phyloP scores from a whole-genome alignment of 176 grass and related monocot species.

The Tillandsia leiboldiana region DNA sequence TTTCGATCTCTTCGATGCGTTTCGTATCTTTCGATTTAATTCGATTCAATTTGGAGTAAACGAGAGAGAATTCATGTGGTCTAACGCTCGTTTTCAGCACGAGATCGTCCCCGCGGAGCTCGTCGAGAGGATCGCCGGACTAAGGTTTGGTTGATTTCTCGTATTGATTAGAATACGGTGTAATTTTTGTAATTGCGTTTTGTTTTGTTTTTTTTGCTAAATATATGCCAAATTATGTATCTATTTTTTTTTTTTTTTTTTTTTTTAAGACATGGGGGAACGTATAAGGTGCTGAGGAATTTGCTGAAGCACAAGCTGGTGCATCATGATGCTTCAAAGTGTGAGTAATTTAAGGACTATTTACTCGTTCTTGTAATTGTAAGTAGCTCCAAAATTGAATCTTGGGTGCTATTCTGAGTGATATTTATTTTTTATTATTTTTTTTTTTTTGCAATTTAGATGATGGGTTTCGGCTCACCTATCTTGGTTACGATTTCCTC shows the following conservation, averaged over 20 bases:
- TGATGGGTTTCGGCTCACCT: constrained; percentile 84
- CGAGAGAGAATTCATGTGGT: constrained; percentile 10
- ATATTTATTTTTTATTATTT: background rate
- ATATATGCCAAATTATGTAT: background rate
- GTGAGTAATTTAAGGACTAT: constrained; percentile 26
- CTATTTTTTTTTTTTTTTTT: background rate
- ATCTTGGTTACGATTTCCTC: constrained; percentile 97
- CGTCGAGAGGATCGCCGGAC: constrained; percentile 72
- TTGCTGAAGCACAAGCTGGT: constrained; percentile 85
- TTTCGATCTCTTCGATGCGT: background rate
- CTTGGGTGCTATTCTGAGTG: background rate
- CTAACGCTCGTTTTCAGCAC: constrained; percentile 35
- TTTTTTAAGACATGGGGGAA: constrained; percentile 63
- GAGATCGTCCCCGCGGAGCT: constrained; percentile 82
- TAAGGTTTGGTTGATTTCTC: constrained; percentile 41
- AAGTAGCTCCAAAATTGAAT: constrained; percentile 13
- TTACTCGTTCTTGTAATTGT: background rate
- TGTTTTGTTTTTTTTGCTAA: background rate
- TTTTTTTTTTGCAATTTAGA: constrained; percentile 28
- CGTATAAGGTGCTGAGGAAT: constrained; percentile 81
- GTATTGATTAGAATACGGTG: too few species aligned
- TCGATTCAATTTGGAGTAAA: background rate
- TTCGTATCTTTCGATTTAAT: background rate
- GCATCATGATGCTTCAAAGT: constrained; percentile 79
- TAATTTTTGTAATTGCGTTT: too few species aligned